A percentile compares a stretch with the other conserved stretches of the same genome.
Conservation (phyloP, 257 asterid species). For the Fraxinus pennsylvanica region DNA sequence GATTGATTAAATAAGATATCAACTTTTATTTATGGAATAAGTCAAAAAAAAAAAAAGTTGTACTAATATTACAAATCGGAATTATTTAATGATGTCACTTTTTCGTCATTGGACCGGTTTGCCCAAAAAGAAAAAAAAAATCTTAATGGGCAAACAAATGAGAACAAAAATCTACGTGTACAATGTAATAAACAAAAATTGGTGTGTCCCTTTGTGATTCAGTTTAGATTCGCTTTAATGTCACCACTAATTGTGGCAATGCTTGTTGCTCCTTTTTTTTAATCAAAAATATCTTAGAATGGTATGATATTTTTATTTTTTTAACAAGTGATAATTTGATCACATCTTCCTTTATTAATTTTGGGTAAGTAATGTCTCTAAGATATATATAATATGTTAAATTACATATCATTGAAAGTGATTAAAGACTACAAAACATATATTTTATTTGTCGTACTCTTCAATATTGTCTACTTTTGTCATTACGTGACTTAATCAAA, state of each 20-base stretch:
- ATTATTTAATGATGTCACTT: neutral
- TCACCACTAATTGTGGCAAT: conserved; percentile 20
- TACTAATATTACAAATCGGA: too few species aligned
- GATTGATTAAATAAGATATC: neutral
- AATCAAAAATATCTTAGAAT: conserved; percentile 21
- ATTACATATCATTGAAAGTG: too few species aligned
- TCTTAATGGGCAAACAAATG: conserved; percentile 20
- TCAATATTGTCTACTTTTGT: too few species aligned
- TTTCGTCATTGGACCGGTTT: neutral
- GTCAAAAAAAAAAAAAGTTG: too few species aligned
- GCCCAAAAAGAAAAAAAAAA: neutral
- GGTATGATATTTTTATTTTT: neutral
- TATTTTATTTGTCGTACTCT: too few species aligned
- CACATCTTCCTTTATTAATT: neutral
- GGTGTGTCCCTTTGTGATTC: conserved; percentile 40
- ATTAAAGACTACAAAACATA: too few species aligned
- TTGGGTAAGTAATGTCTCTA: too few species aligned
- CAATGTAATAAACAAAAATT: conserved; percentile 30
- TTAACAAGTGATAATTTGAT: neutral
- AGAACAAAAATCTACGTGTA: conserved; percentile 34
- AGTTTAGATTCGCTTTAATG: conserved; percentile 41
- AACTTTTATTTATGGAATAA: too few species aligned
- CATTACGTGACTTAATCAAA: too few species aligned
- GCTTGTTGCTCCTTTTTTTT: neutral
- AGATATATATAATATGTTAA: too few species aligned